Base-by-base conservation (phyloP, 306 rosid genomes). In the Ziziphus jujuba region DNA sequence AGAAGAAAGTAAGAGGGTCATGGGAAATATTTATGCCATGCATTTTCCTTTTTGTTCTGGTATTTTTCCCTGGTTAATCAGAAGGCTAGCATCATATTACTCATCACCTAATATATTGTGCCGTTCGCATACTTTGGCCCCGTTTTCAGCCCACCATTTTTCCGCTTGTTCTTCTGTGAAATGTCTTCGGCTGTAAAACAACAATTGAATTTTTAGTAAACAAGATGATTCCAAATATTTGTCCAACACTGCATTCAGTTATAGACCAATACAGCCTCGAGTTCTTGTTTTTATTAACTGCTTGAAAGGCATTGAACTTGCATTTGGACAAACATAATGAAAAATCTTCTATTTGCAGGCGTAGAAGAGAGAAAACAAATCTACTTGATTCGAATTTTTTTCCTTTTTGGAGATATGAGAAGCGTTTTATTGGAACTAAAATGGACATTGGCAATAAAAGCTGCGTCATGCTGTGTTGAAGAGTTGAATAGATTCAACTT, bases 81-180 rank as follows among this genome's bases (percentile, higher is more conserved):
- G 19, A 33, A 45, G 14, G 59, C 66, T 28, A 21, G 81, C 61
- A 43, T 65, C 81, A 63, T 68, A 58, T 82, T 81, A 85, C 34
- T 71, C 77, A 23, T 81, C 61, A 78, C 77, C 66, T 73, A 62
- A 78, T 76, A 86, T 51, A 44, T 76, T 84, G 81, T 81, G 82
- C 58, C 81, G 88, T 71, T 90, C 91, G 50, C 88, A 84, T 47
- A 90, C 79, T 75, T 65, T 84, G 50, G 79, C 50, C 28, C 91
- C 96, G 55, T 90, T 77, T 81, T 93, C 91, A 49, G 91, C 75
- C 98, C 98, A 93, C 98, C 98, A 93, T 62, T 75, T 83, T 43
- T 88, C 95, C 21, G 98, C 96, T 77, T 84, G 73, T 58, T 82
- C 89, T 87, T 86, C 89, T 0, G 95, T 84, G 74, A 90, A 93